Percentiles rank a stretch among this genome's conserved stretches.
phyloP scores from a whole-genome alignment of 768 basidiomycete species.

The Pleurotus tuoliensis region DNA sequence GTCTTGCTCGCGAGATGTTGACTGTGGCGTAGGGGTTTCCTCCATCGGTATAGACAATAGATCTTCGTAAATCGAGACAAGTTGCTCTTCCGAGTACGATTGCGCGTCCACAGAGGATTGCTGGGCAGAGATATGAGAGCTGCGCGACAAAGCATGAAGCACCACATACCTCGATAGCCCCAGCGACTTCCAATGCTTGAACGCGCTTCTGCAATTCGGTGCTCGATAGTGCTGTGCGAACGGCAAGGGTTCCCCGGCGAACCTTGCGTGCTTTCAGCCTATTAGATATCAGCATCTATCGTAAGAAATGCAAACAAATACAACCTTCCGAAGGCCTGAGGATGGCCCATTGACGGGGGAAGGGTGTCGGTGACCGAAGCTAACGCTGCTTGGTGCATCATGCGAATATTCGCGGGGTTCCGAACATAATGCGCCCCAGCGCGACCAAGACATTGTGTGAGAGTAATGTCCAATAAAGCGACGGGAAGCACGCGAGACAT shows the following conservation, averaged over 20 bases:
- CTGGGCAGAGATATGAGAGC: conserved; percentile 17
- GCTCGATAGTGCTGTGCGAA: neutral
- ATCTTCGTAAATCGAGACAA: conserved; percentile 40
- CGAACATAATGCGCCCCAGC: neutral
- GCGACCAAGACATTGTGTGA: neutral
- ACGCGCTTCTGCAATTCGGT: conserved; percentile 33
- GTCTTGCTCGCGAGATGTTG: conserved; percentile 27
- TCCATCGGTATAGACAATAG: conserved; percentile 30
- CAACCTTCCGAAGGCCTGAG: conserved; percentile 5
- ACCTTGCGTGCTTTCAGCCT: neutral
- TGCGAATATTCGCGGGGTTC: neutral
- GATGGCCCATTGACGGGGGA: neutral
- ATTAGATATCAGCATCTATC: neutral
- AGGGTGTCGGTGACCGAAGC: neutral
- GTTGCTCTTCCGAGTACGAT: conserved; percentile 38
- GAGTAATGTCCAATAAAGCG: neutral
- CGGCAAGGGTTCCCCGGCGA: neutral
- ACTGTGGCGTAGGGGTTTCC: neutral
- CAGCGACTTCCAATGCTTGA: conserved; percentile 30
- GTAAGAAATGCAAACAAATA: neutral
- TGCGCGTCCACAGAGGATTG: conserved; percentile 26
- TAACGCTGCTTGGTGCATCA: conserved; percentile 7
- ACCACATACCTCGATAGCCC: conserved; percentile 27
- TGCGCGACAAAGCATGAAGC: neutral
- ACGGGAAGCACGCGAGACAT: neutral